A percentile compares a stretch with the other conserved stretches of the same genome.
Conservation (phyloP, 352 stramenopile species). For the Pythium aristosporum region DNA sequence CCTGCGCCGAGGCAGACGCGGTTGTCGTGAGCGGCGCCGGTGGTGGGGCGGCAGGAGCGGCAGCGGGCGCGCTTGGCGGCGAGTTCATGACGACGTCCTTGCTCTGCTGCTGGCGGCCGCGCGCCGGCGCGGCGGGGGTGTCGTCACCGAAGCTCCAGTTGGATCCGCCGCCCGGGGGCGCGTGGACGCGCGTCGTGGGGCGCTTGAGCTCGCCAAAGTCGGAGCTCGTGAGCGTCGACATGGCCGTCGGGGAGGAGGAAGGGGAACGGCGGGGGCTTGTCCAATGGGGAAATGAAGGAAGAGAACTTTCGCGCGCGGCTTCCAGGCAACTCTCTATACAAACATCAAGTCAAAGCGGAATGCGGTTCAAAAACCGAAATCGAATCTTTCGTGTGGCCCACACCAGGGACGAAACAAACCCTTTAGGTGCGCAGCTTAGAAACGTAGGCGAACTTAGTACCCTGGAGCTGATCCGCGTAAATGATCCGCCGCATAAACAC, state of each 20-base stretch:
- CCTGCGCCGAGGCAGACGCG: constrained; percentile 4
- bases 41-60: constrained; percentile 26
- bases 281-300: constrained; percentile 1
- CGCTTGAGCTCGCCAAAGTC: constrained; percentile 85
- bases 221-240: constrained; percentile 83
- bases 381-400: constrained; percentile 30
- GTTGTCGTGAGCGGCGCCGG: constrained; percentile 20
- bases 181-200: constrained; percentile 79
- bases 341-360: not conserved
- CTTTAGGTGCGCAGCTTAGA: constrained; percentile 1
- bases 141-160: constrained; percentile 70
- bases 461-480: too few species aligned
- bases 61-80: constrained; percentile 29
- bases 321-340: not conserved
- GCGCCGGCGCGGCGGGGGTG: constrained; percentile 25
- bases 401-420: not conserved
- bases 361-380: constrained; percentile 13
- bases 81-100: constrained; percentile 40
- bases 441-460: not conserved
- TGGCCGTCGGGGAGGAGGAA: constrained; percentile 19
- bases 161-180: constrained; percentile 74
- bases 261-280: constrained; percentile 3
- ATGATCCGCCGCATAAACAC: not conserved
- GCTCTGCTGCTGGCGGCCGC: constrained; percentile 26
- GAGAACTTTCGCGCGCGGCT: not conserved